Base-by-base conservation (phyloP, 2,329 filamentous ascomycete species). In the Scytalidium lignicola region DNA sequence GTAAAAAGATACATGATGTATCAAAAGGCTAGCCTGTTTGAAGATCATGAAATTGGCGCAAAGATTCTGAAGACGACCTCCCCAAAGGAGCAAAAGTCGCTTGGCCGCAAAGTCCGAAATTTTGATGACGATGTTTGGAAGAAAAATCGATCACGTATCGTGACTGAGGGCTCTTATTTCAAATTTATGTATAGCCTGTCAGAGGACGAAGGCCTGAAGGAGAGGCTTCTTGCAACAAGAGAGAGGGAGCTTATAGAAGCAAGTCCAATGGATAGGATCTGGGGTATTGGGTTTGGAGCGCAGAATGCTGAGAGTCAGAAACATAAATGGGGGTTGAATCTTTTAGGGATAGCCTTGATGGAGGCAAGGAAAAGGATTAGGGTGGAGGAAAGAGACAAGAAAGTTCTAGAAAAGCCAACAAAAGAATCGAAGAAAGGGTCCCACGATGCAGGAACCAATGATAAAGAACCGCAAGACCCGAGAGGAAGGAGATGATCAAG, bases 341-440 rank as follows among this genome's bases (percentile, higher is more conserved):
- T 86, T 50, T 62, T 88, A 43, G 84, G 83, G 0, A 78, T 78
- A 66, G 80, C 75, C 20, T 63, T 87, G 62, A 80, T 79, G 78
- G 71, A 70, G 47, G 80, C 81, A 21, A 74, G 83, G 53, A 69
- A 64, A 55, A 68, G 70, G 55, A 63, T 87, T 54, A 72, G 70
- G 52, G 62, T 68, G 54, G 70, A 74, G 57, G 50, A 55, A 4
- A 42, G 46, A 45, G 40, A 13, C 13, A 20, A 26, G 32, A 40
- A 26, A 21, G 20, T 20, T 22, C 41, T 28, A 32, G 43, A 46
- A 12, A 46, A 46, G 22, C 13, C 23, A 46, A 18, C 10, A 13
- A 28, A 46, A 32, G 43, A 47, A 20, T 39, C 15, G n/a, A 37
- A 37, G 32, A 37, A 17, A 37, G 15, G 32, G 32, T 5, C 23